Base-by-base conservation (phyloP, 306 rosid genomes). In the Gynostemma pentaphyllum region DNA sequence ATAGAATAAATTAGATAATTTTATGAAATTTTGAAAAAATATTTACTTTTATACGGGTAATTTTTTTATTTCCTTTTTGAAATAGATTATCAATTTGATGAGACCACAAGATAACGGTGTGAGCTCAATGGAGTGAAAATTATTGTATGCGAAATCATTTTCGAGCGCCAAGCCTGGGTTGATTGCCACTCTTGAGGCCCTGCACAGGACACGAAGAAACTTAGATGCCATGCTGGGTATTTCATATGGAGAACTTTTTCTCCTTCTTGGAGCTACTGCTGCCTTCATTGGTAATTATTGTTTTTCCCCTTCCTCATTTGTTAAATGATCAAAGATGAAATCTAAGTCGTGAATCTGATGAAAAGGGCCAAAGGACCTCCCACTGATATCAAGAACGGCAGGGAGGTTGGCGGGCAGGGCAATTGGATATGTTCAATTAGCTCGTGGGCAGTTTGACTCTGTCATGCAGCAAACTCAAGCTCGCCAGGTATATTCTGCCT, bases 401-500 rank as follows among this genome's bases (percentile, higher is more conserved):
- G 87, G 87, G 37, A 73, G 81, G 68, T 50, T 78, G 44, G 77
- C 79, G 10, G 87, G 87, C 12, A 63, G 86, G 45, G 81, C 95
- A 72, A 71, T 91, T 62, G 96, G 85, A 36, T 88, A 85, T 36
- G 98, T 88, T 23, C 96, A 91, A 80, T 55, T 91, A 68, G 96
- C 92, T 76, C 92, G 96, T 19, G 89, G 98, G 7, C 96, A 85
- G 73, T 79, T 91, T 32, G 95, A 85, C 4, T 68, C 76, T 75
- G 85, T 85, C 29, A 76, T 91, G 85, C 87, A 91, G 61, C 96
- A 88, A 65, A 80, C 95, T 24, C 86, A 91, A 74, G 98, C 90
- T 69, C 89, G 83, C 26, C 89, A 85, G 95, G 96, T 85, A 39
- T 66, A 62, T 28, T 10, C 24, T 47, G 45, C 66, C 72, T 57